Conservation (phyloP, 176 grass and related monocot species). For the Hyparrhenia diplandra region DNA sequence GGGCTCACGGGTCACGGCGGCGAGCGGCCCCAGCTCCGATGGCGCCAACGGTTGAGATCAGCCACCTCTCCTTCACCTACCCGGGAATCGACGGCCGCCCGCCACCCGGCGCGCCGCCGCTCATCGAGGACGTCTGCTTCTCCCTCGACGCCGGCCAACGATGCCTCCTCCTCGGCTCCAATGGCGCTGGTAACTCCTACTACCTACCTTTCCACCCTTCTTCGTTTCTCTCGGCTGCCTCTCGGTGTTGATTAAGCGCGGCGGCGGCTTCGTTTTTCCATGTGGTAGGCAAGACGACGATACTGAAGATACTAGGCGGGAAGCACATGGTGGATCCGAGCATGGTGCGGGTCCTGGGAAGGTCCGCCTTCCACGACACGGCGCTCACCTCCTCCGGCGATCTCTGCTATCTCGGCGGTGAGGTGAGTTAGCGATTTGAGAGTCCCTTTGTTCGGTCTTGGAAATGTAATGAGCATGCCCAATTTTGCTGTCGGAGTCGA, state of each 20-base stretch:
- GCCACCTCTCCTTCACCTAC: conserved; percentile 85
- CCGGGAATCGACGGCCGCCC: conserved; percentile 85
- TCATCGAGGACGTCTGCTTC: conserved; percentile 81
- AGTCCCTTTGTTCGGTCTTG: neutral
- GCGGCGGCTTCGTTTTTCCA: neutral
- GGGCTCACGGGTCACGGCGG: conserved; percentile 21
- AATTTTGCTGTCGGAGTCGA: neutral
- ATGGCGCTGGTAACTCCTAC: conserved; percentile 56
- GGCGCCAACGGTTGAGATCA: conserved; percentile 65
- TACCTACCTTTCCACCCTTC: neutral
- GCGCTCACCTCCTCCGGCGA: conserved; percentile 77
- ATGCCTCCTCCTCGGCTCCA: conserved; percentile 91
- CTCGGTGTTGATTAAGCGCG: conserved; percentile 9
- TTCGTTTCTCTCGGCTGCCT: neutral
- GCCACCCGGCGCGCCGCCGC: conserved; percentile 66
- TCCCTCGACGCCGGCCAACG: conserved; percentile 59
- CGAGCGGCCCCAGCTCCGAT: neutral
- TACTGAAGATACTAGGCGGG: conserved; percentile 93
- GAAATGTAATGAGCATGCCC: neutral
- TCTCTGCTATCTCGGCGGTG: conserved; percentile 89
- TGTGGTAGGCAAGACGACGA: conserved; percentile 81
- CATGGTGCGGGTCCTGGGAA: conserved; percentile 84
- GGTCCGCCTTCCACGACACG: conserved; percentile 92
- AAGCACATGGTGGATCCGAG: conserved; percentile 99
- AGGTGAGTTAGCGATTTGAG: conserved; percentile 36